Base-by-base conservation (phyloP, 2,329 filamentous ascomycete species). In the Epichloe uncinata region DNA sequence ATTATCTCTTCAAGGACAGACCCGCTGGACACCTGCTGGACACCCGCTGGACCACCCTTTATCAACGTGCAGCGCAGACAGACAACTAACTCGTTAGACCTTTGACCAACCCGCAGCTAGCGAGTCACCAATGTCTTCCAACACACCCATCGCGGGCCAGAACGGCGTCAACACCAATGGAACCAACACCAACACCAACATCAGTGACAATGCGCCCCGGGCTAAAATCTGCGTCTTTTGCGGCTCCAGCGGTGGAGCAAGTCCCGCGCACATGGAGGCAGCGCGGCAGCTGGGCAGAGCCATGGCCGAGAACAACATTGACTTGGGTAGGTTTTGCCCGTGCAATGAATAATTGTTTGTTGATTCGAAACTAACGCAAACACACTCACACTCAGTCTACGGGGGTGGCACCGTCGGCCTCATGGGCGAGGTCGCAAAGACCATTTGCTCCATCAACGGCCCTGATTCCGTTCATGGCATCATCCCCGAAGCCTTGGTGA, bases 341-440 rank as follows among this genome's bases (percentile, higher is more conserved):
- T 15, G 42, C 6, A n/a, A 13, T 42, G 13, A 3, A 7, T 37
- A 3, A 7, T 37, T 30, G 26, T 9, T 26, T 11, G 12, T 38
- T 12, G 2, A 12, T n/a, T 12, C 35, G 12, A 16, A 9, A 6
- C 9, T 45, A 20, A 46, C 48, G 44, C 20, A 26, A 11, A 26
- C 22, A 16, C n/a, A 34, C 11, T 3, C 43, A 79, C 20, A 22
- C 11, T 3, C 43, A 80, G 89, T 97, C 56, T 98, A 97, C 67
- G 93, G 93, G 93, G 93, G 93, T 58, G 93, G 93, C 61, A 97
- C 91, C 2, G 81, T 88, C 37, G 93, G 93, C 9, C 77, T 98
- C 43, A 98, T 98, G 93, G 93, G 93, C 62, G 89, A 96, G 64
- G 69, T 97, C 11, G 88, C 93, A 43, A 84, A 84, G 60, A 90